Evolutionary conservation across 306 rosid species (phyloP), one percentile per base, ranked within the genome.

Genomic region (Oemleria cerasiformis): DNA sequence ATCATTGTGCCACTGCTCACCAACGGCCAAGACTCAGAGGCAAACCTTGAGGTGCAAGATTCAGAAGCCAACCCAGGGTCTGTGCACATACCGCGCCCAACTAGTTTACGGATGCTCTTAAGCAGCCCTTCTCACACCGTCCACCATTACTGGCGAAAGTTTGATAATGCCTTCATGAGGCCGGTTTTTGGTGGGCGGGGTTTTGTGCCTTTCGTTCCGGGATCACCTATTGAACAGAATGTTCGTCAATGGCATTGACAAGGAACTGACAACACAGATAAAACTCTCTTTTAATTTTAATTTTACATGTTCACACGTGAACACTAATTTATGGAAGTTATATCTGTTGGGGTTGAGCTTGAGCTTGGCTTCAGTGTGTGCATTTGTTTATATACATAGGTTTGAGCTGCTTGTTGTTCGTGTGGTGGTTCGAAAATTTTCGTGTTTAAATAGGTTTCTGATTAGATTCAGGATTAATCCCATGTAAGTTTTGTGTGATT

Each of bases 131-230:
- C 83, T 50, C 82, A 79, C 43, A 83, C 96, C 0, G 91, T 89
- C 48, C 99, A 95, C 80, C 96, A 86, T 72, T 88, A 88, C 23
- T 95, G 99, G 99, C 84, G 99, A 38, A 91, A 73, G 73, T 88
- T 91, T 64, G 97, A 95, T 55, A 79, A 95, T 67, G 82, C 89
- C 53, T 85, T 89, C 80, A 95, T 95, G 99, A 84, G 97, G 19
- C 97, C 99, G 1, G 82, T 88, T 44, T 95, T 91, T 66, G 99
- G 97, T 6, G 99, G 99, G 19, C 77, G 97, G 47, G 99, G 99
- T 63, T 95, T 95, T 79, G 97, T 86, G 9, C 96, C 97, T 42
- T 85, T 79, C 5, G 80, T 89, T 75, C 96, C 96, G 0, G 96
- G 96, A 44, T 91, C 97, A 55, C 96, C 96, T n/a, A 71, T 82